Percentiles rank a stretch among this genome's conserved stretches.
phyloP scores from a whole-genome alignment of 352 stramenopile species.

The Pythium graminicola region DNA sequence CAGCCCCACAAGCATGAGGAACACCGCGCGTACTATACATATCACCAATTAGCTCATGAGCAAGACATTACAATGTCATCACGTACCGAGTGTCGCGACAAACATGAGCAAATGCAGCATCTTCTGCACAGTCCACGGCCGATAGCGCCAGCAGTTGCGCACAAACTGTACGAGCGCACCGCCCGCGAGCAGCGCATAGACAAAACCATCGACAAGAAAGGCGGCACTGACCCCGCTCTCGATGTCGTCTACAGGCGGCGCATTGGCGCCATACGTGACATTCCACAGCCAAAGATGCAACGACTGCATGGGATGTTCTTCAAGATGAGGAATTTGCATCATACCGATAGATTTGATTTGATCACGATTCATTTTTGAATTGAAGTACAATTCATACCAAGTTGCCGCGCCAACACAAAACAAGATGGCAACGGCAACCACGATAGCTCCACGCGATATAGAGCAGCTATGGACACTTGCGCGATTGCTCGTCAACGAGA shows the following conservation, averaged over 20 bases:
- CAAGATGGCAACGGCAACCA: background rate
- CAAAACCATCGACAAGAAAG: slow-evolving; percentile 62
- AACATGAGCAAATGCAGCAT: slow-evolving; percentile 85
- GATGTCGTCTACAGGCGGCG: slow-evolving; percentile 30
- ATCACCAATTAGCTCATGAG: background rate
- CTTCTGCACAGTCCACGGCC: slow-evolving; percentile 83
- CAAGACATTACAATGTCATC: background rate
- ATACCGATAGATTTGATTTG: background rate
- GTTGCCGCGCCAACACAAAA: background rate
- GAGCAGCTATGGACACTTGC: slow-evolving; percentile 59
- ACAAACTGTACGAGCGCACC: slow-evolving; percentile 59
- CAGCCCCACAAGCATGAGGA: slow-evolving; percentile 61
- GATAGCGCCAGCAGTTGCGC: slow-evolving; percentile 79
- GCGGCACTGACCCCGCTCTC: slow-evolving; percentile 45
- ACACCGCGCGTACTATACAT: slow-evolving; percentile 47
- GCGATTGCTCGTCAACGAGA: slow-evolving; percentile 33
- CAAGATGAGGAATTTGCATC: too few relatives aligned
- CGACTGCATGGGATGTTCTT: slow-evolving; percentile 3
- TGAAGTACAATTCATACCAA: slow-evolving; percentile 8
- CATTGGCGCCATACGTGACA: slow-evolving; percentile 1
- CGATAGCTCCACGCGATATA: slow-evolving; percentile 3
- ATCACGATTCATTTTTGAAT: slow-evolving; percentile 22
- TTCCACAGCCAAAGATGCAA: slow-evolving; percentile 22
- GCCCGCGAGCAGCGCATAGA: slow-evolving; percentile 60
- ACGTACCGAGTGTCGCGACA: slow-evolving; percentile 53